Conservation (phyloP, 2,329 filamentous ascomycete species). For the Colletotrichum orbiculare region DNA sequence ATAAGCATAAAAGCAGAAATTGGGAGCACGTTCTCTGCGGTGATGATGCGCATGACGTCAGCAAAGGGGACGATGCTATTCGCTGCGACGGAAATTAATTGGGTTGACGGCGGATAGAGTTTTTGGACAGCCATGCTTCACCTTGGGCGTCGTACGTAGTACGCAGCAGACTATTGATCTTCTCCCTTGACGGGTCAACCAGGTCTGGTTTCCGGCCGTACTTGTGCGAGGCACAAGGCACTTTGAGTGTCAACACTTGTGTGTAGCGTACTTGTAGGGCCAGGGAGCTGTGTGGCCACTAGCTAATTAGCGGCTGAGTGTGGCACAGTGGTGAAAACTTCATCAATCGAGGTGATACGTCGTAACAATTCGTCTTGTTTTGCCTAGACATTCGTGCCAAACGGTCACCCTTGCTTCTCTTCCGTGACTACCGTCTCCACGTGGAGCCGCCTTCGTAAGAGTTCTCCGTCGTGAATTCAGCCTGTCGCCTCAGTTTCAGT, state of each 20-base stretch:
- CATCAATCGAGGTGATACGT: neutral
- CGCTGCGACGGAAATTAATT: slow-evolving; percentile 17
- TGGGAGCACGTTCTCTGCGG: slow-evolving; percentile 3
- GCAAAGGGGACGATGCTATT: slow-evolving; percentile 15
- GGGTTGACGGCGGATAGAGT: slow-evolving; percentile 9
- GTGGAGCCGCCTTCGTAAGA: slow-evolving; percentile 4
- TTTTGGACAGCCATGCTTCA: neutral
- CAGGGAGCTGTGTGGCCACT: neutral
- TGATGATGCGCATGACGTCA: slow-evolving; percentile 24
- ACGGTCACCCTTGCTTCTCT: neutral
- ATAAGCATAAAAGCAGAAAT: slow-evolving; percentile 33
- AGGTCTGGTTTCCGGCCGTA: too few species aligned
- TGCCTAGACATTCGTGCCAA: slow-evolving; percentile 4
- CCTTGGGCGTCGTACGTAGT: neutral
- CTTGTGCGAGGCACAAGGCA: neutral
- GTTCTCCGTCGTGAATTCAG: neutral
- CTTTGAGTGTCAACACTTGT: neutral
- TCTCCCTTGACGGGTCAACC: too few species aligned
- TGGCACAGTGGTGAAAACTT: too few species aligned
- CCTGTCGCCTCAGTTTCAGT: slow-evolving; percentile 33
- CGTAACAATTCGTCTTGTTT: slow-evolving; percentile 15
- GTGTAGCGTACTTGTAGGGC: neutral
- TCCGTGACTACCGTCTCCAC: slow-evolving; percentile 10
- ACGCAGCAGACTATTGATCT: too few species aligned
- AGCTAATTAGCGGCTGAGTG: neutral